Base-by-base conservation (phyloP, 805 yeast genomes). In the Metschnikowia reukaufii region DNA sequence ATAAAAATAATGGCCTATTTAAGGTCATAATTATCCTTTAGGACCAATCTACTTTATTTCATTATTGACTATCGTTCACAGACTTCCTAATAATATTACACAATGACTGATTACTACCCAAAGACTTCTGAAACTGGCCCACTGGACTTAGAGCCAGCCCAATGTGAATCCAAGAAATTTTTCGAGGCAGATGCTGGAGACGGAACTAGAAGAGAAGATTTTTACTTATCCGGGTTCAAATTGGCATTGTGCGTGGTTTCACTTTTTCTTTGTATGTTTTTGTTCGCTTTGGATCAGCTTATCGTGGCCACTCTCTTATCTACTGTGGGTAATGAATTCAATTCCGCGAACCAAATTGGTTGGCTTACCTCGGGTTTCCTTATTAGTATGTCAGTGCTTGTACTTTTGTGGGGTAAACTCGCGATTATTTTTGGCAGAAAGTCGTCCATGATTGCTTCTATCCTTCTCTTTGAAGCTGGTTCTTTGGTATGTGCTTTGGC, bases 151-250 rank as follows among this genome's bases (percentile, higher is more conserved):
- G 45, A 45, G 23, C 49, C 45, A 18, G 25, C 39, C 13, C 34
- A 36, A 25, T 42, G 40, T 16, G 39, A 40, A 19, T 36, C 41
- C 6, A 45, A 45, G 30, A 36, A 36, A 21, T 70, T 62, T 47
- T 49, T 57, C 23, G 77, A 73, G 49, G 57, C 67, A 42, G 75
- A 72, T 53, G 74, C 75, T 19, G 74, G 76, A 32, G 75, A 71
- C 48, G 75, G 74, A 15, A 67, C 74, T 5, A 59, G 51, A 37
- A 60, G 72, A 52, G 66, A 66, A 44, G 74, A 71, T 25, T 71
- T 68, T 47, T 66, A 66, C 42, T 55, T 71, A 44, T 47, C 58
- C 36, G 76, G 74, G 0, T 9, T 44, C 21, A 52, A 55, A 16
- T 52, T 70, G 23, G 44, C 36, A 2, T 33, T 62, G 33, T 54